Conservation (phyloP, 345 rosid species). For the Reutealis trisperma region DNA sequence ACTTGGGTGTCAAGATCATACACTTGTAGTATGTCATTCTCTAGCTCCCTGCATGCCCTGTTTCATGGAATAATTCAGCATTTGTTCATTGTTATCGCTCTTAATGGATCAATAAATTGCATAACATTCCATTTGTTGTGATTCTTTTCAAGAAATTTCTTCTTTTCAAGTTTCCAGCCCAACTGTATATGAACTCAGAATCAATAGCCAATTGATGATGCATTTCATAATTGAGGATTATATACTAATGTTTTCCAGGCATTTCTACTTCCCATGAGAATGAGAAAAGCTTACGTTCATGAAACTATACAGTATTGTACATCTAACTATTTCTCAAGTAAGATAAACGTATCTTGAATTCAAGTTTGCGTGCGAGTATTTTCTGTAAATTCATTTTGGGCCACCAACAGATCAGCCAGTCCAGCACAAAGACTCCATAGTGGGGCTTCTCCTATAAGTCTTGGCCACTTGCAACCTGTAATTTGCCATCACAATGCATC, state of each 20-base stretch:
- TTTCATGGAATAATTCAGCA: no score
- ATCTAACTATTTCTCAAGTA: neutral
- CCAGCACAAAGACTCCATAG: neutral
- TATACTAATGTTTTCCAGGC: neutral
- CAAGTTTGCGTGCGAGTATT: neutral
- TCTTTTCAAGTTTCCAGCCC: no score
- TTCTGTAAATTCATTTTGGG: neutral
- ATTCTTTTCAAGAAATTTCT: no score
- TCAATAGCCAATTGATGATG: neutral
- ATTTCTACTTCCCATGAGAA: slow-evolving; percentile 3
- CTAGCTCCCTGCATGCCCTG: no score
- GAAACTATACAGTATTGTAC: neutral
- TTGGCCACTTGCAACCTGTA: slow-evolving; percentile 11
- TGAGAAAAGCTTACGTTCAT: neutral
- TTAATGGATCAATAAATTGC: no score
- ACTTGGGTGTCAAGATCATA: slow-evolving; percentile 2
- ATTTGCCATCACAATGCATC: neutral
- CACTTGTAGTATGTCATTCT: neutral
- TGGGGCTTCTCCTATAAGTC: neutral
- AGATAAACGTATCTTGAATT: neutral
- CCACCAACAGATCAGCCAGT: neutral
- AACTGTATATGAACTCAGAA: no score
- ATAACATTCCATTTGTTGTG: no score
- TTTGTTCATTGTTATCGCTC: no score
- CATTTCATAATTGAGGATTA: neutral